These are phyloP conservation scores for Chrysoporthe deuterocubensis DNA, from an alignment of 2,329 filamentous ascomycete species.

Conservation along the genomic window DNA sequence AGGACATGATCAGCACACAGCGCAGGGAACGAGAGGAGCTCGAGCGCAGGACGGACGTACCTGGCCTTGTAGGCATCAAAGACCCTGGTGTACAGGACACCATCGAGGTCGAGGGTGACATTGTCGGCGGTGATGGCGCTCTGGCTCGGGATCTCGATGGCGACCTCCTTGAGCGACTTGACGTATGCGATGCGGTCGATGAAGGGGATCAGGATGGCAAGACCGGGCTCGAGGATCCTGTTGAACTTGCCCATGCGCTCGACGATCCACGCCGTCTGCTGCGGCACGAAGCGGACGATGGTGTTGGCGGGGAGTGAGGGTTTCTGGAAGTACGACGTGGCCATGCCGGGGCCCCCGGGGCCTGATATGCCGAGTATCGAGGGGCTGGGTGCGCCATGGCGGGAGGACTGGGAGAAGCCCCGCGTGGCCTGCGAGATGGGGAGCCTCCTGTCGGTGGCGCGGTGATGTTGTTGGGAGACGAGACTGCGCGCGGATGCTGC, in stretches of 20 bases:
- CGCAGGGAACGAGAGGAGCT: not conserved
- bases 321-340: constrained; percentile 81
- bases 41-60: constrained; percentile 51
- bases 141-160: constrained; percentile 96
- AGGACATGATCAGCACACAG: constrained; percentile 2
- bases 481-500: constrained; percentile 13
- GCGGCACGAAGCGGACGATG: constrained; percentile 94
- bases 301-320: constrained; percentile 86
- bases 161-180: constrained; percentile 93
- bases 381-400: constrained; percentile 31
- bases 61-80: constrained; percentile 98
- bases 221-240: constrained; percentile 87
- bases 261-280: constrained; percentile 99
- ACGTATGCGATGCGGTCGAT: constrained; percentile 97
- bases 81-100: constrained; percentile 91
- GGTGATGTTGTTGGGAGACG: not conserved
- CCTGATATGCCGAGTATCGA: constrained; percentile 36
- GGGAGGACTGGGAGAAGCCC: constrained; percentile 25
- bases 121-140: constrained; percentile 99
- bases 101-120: constrained; percentile 93
- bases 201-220: constrained; percentile 87
- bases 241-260: constrained; percentile 99
- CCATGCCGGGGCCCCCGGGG: constrained; percentile 45
- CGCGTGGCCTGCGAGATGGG: constrained; percentile 14
- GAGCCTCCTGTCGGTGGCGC: constrained; percentile 9